These are phyloP conservation scores for Colletotrichum costaricense DNA, from an alignment of 2,329 filamentous ascomycete genomes.

Conservation along the genomic window DNA sequence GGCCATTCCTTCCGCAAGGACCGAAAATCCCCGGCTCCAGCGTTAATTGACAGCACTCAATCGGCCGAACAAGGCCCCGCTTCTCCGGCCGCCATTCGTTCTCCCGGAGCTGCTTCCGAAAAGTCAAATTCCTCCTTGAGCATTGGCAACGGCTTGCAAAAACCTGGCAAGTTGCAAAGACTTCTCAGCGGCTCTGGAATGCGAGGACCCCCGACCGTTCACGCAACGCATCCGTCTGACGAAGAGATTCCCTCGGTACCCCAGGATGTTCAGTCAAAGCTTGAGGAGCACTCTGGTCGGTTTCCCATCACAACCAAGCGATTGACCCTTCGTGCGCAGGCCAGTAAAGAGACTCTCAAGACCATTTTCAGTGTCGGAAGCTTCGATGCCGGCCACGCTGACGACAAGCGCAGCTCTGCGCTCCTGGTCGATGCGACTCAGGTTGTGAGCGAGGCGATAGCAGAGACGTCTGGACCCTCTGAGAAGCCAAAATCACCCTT, in stretches of 20 bases:
- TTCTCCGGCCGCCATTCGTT: constrained; percentile 40
- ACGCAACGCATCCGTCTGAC: constrained; percentile 47
- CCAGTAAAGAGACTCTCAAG: constrained; percentile 60
- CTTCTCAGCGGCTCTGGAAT: constrained; percentile 48
- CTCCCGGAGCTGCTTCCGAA: constrained; percentile 45
- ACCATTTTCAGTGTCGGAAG: constrained; percentile 64
- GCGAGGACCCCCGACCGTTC: constrained; percentile 44
- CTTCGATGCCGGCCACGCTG: constrained; percentile 43
- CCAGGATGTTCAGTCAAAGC: constrained; percentile 47
- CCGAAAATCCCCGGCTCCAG: constrained; percentile 38
- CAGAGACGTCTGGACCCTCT: background rate
- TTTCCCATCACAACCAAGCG: constrained; percentile 50
- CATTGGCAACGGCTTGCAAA: constrained; percentile 45
- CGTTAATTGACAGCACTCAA: constrained; percentile 37
- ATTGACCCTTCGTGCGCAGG: constrained; percentile 49
- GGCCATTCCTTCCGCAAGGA: constrained; percentile 30
- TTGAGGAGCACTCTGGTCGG: constrained; percentile 47
- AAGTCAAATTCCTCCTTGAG: constrained; percentile 45
- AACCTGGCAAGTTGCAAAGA: constrained; percentile 48
- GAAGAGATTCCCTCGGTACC: constrained; percentile 50
- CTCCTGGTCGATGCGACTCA: background rate
- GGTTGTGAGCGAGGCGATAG: constrained; percentile 1
- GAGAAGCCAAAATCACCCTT: constrained; percentile 16
- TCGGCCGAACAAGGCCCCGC: constrained; percentile 33
- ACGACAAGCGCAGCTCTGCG: background rate